Evolutionary conservation across 169 alveolate species (phyloP), one percentile per base, ranked within the genome.

Genomic region (Cytauxzoon felis): DNA sequence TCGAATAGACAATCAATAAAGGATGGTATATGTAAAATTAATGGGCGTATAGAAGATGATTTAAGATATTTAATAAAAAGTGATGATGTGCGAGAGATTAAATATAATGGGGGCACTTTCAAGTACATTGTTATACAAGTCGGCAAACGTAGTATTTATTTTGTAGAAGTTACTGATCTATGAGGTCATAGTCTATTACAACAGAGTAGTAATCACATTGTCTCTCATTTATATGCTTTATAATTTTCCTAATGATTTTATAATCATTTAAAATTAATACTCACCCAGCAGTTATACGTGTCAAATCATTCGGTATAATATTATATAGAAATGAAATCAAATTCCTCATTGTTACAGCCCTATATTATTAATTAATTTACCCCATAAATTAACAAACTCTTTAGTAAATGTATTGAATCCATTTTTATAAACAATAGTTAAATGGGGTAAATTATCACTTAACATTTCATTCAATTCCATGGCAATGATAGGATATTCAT

Each of bases 21-120:
- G 30, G 84, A 73, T 45, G 84, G 84, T 30, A 56, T 61, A 3
- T 73, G 84, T 32, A 67, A 59, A 3, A 57, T 73, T 8, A 73
- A 73, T 32, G 84, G 84, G 1, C 6, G 13, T 1, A 65, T 73
- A 3, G 84, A 21, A 29, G 32, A 50, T 5, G 41, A 56, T 5
- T 53, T 54, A 27, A 40, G 43, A 2, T 36, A 45, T 47, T 7
- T 9, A 9, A 41, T 73, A 11, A 63, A 65, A 7, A 9, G n/a
- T 4, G 45, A 54, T 8, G 84, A 73, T 42, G 62, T 73, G 33
- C 47, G 56, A 16, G 48, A 27, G 16, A 27, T 63, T 18, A 33
- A 57, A 2, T 59, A 51, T 41, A 71, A 49, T 30, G 79, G 71
- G 3, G 38, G 69, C 7, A 36, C 13, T 4, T 6, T 48, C 11